Base-by-base conservation (phyloP, 108 stramenopile species). In the Halocafeteria seosinensis region DNA sequence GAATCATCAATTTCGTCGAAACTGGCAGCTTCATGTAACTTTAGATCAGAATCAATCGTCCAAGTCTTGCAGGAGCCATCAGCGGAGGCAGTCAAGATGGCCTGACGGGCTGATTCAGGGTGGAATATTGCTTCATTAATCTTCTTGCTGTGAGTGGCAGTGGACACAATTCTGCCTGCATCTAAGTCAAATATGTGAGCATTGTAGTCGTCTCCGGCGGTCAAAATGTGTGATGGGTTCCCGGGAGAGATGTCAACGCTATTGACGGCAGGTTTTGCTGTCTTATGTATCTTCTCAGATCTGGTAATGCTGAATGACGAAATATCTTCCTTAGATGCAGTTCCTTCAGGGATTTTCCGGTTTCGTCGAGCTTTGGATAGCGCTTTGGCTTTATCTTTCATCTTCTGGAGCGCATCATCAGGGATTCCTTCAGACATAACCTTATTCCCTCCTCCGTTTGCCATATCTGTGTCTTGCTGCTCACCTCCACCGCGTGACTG, bases 131-230 rank as follows among this genome's bases (percentile, higher is more conserved):
- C 58, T 31, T 42, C 47, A 3, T 23, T 50, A 50, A 67, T n/a
- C 30, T 17, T 21, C 33, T 66, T 55, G 47, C n/a, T 50, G 63
- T 73, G 28, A 2, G 64, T 60, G 31, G 24, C 31, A 1, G 84
- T 78, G 24, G 63, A 69, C 3, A 71, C 57, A 55, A 85, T 67
- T 52, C 72, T 59, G 33, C 81, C 72, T 27, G 63, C 67, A 8
- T 26, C 55, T 6, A 69, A 36, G 70, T 84, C 70, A 50, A 85
- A 88, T 25, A 86, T 71, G 13, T 81, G 55, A 3, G 85, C 64
- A 65, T 81, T 80, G 64, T 81, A 82, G 61, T 88, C 87, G 11
- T 68, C 75, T 35, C 85, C 87, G 53, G 77, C 81, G 21, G 83
- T 85, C 28, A 76, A 78, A 50, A 86, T 60, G 12, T 69, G 61